These are phyloP conservation scores for Paspalum notatum DNA, from an alignment of 176 grass and related monocot species.

Conservation along the genomic window DNA sequence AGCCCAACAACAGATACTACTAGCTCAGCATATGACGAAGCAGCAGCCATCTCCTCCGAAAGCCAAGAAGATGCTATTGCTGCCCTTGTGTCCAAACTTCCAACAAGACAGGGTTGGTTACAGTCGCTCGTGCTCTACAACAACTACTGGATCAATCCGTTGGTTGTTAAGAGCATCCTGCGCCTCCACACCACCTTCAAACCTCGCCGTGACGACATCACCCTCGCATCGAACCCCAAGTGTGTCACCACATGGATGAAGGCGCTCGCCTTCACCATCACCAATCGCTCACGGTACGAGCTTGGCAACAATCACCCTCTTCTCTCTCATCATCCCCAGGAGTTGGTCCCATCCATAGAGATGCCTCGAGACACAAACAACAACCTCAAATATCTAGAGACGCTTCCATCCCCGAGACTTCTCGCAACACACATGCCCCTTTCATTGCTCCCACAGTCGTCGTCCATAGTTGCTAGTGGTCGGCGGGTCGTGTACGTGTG, in stretches of 20 bases:
- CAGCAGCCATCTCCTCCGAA: too few species aligned
- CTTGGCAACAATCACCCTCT: not conserved
- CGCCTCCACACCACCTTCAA: conserved; percentile 1
- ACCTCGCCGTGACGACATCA: not conserved
- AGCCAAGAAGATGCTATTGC: too few species aligned
- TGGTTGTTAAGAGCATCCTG: not conserved
- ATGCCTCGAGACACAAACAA: rapidly evolving
- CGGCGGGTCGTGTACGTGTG: not conserved
- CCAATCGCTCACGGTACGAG: not conserved
- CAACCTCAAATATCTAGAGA: not conserved
- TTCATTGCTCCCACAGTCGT: not conserved
- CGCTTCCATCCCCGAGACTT: not conserved
- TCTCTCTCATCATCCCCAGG: conserved; percentile 9
- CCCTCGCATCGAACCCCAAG: conserved; percentile 1
- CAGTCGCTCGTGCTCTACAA: not conserved
- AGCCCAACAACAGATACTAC: too few species aligned
- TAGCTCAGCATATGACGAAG: too few species aligned
- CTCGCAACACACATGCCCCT: not conserved
- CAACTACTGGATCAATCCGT: not conserved
- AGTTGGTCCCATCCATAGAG: not conserved
- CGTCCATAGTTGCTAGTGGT: not conserved
- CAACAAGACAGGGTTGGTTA: not conserved
- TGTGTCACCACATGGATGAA: conserved; percentile 45
- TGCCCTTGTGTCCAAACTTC: not conserved
- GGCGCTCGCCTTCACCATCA: conserved; percentile 26